phyloP scores from a whole-genome alignment of 306 rosid genomes.

The Cyamopsis tetragonoloba region DNA sequence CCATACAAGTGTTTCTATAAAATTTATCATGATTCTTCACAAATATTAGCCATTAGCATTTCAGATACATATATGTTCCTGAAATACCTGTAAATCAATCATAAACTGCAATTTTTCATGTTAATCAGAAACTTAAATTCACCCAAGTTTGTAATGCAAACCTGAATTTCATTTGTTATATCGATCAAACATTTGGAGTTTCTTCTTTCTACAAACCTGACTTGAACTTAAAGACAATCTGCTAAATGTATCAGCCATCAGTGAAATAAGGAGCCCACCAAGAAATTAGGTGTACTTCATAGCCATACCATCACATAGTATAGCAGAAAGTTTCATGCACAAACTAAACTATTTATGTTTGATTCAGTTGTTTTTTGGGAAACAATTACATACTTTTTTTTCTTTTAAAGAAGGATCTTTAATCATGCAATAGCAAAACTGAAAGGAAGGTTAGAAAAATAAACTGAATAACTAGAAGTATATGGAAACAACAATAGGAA shows the following conservation, averaged over 20 bases:
- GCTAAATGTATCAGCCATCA: not conserved
- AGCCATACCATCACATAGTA: not conserved
- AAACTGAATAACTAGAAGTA: not conserved
- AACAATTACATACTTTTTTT: not conserved
- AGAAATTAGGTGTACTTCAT: not conserved
- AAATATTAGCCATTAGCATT: not conserved
- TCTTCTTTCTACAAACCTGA: not conserved
- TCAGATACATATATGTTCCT: not conserved
- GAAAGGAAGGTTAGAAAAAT: not conserved
- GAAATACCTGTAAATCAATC: not conserved
- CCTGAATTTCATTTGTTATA: not conserved
- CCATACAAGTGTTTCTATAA: not conserved
- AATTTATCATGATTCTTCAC: not conserved
- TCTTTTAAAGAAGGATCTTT: not conserved
- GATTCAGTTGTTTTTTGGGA: not conserved
- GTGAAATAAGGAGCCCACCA: not conserved
- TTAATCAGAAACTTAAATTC: conserved; percentile 2
- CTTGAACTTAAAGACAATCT: not conserved
- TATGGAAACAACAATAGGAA: not conserved
- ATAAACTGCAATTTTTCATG: not conserved
- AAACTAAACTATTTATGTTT: not conserved
- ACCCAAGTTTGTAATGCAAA: not conserved
- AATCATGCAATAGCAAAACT: not conserved
- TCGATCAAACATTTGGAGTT: not conserved
- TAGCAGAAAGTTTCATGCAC: not conserved